phyloP scores from a whole-genome alignment of 257 asterid species.

The Prunella vulgaris region DNA sequence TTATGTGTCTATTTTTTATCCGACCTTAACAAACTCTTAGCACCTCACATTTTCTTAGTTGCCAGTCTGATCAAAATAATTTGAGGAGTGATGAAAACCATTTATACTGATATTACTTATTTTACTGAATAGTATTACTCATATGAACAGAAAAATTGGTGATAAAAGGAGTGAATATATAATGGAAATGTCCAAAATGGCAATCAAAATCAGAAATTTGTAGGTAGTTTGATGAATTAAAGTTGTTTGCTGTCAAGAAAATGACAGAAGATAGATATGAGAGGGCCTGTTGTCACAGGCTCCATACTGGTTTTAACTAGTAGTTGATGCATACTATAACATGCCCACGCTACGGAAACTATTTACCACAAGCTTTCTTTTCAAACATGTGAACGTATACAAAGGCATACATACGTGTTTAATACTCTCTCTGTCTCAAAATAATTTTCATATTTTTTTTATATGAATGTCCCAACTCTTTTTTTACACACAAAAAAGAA shows the following conservation, averaged over 20 bases:
- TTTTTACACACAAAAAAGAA: no score
- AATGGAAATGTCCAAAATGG: not conserved
- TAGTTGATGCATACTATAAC: not conserved
- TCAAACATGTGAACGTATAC: constrained; percentile 16
- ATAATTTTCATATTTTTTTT: no score
- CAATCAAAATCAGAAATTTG: not conserved
- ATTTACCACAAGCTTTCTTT: not conserved
- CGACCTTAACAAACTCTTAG: not conserved
- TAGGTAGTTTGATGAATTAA: constrained; percentile 32
- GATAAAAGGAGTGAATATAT: not conserved
- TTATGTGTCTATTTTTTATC: constrained; percentile 16
- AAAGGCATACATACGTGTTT: not conserved
- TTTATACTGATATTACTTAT: no score
- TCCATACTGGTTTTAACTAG: constrained; percentile 2
- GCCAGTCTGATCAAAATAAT: no score
- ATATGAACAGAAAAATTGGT: not conserved
- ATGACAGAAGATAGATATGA: constrained; percentile 23
- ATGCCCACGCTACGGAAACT: not conserved
- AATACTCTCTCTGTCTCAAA: no score
- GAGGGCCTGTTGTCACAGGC: constrained; percentile 5
- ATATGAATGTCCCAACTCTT: no score
- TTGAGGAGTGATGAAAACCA: no score
- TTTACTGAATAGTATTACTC: no score
- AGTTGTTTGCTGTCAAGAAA: constrained; percentile 33
- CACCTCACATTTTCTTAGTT: constrained; percentile 29